These are phyloP conservation scores for Colletotrichum sp. DNA, from an alignment of 2,329 filamentous ascomycete species.

Conservation along the genomic window DNA sequence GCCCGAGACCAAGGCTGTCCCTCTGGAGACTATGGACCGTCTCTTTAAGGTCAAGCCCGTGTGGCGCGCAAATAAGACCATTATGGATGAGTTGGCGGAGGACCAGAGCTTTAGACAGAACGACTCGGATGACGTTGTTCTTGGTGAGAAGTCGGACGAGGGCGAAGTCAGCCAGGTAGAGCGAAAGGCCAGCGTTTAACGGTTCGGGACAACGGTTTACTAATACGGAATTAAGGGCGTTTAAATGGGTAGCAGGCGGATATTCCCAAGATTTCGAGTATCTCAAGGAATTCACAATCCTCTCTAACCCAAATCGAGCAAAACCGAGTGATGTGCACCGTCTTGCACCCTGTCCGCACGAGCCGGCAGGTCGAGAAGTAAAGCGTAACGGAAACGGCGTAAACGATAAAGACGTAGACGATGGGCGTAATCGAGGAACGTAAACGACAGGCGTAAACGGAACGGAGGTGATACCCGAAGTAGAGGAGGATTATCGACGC, in stretches of 20 bases:
- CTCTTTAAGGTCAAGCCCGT: conserved; percentile 59
- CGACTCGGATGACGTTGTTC: conserved; percentile 27
- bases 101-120: conserved; percentile 39
- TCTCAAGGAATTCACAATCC: background rate
- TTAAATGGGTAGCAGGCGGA: background rate
- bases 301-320: background rate
- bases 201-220: conserved; percentile 10
- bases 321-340: background rate
- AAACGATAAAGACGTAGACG: background rate
- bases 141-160: conserved; percentile 29
- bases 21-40: conserved; percentile 68
- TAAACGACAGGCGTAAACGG: background rate
- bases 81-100: conserved; percentile 49
- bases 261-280: background rate
- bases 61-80: conserved; percentile 43
- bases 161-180: conserved; percentile 23
- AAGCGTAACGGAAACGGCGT: background rate
- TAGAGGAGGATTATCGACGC: background rate
- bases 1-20: conserved; percentile 70
- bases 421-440: background rate
- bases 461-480: background rate
- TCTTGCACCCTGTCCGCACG: background rate
- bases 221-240: conserved; percentile 16
- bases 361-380: background rate
- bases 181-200: conserved; percentile 21